Conservation (phyloP, 2,329 filamentous ascomycete genomes). For the Trichoderma afroharzianum region DNA sequence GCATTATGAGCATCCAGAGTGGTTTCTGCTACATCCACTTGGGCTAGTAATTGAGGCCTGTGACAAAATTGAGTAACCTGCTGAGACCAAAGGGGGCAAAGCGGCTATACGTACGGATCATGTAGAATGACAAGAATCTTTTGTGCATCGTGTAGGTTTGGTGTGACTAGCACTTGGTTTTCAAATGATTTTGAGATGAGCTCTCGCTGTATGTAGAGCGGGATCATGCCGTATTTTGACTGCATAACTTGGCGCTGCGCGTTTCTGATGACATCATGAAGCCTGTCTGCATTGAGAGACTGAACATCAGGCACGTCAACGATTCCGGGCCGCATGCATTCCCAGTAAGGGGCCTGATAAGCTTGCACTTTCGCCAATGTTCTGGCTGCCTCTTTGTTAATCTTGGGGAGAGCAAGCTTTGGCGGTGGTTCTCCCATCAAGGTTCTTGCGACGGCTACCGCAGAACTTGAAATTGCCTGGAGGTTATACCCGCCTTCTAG, state of each 20-base stretch:
- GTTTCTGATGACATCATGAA: slow-evolving; percentile 76
- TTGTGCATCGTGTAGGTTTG: slow-evolving; percentile 60
- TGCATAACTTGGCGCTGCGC: slow-evolving; percentile 71
- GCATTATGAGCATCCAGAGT: slow-evolving; percentile 78
- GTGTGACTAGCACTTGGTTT: slow-evolving; percentile 80
- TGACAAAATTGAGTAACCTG: slow-evolving; percentile 17
- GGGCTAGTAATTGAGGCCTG: slow-evolving; percentile 65
- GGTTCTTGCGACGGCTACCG: slow-evolving; percentile 84
- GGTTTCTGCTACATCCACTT: slow-evolving; percentile 67
- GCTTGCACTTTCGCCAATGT: slow-evolving; percentile 58
- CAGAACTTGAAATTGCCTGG: slow-evolving; percentile 85
- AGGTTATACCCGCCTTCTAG: slow-evolving; percentile 96
- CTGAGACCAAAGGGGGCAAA: neutral
- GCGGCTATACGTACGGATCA: slow-evolving; percentile 63
- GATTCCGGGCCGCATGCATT: slow-evolving; percentile 73
- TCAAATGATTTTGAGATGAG: slow-evolving; percentile 73
- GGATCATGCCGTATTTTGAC: slow-evolving; percentile 71
- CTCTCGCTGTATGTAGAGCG: slow-evolving; percentile 74
- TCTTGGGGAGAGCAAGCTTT: slow-evolving; percentile 52
- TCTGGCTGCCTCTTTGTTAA: slow-evolving; percentile 55
- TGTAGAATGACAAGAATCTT: slow-evolving; percentile 84
- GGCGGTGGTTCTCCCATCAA: slow-evolving; percentile 92
- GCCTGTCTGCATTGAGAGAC: slow-evolving; percentile 53
- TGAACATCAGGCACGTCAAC: slow-evolving; percentile 52
- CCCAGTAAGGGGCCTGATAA: slow-evolving; percentile 72